Base-by-base conservation (phyloP, 2,329 filamentous ascomycete species). In the Trichoderma simmonsii region DNA sequence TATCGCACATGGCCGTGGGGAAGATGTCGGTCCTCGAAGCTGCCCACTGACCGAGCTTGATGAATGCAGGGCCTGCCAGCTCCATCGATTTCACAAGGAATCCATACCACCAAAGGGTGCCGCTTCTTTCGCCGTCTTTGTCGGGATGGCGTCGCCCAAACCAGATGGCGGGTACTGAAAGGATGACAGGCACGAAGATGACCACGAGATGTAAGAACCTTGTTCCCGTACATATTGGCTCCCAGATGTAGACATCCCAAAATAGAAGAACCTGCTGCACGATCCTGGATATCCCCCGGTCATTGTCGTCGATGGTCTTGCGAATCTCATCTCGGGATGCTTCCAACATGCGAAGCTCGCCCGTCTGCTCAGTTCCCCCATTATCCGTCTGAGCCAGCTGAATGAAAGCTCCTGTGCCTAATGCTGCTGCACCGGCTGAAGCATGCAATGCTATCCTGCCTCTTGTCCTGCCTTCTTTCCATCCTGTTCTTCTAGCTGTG, bases 21-120 rank as follows among this genome's bases (percentile, higher is more conserved):
- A 99, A 99, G 78, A 99, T 97, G 82, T 99, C 96, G 56, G 95
- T 93, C 79, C 96, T 88, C 6, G 96, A 98, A 3, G 96, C 96
- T 21, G 96, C 96, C 96, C 96, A 99, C 90, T 99, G 96, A 18
- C 96, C 96, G 70, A 99, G 89, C 90, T 99, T 99, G 83, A 99
- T 99, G 79, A 99, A 99, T 0, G 96, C 94, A 59, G 96, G 95
- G 0, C 96, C 96, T 21, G 95, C 94, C 79, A 91, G 87, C 82
- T 99, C 95, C 96, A 99, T 98, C 32, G 92, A 88, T 72, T 86
- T 88, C 11, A 98, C 94, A 51, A 99, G 82, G 78, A 97, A 96
- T 4, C 86, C 85, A 83, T 98, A 99, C 96, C 96, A 99, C 94
- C 93, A 97, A 3, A 98, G 78, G 0, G 95, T 95, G 0, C 96